Evolutionary conservation across 2,329 filamentous ascomycete genomes (phyloP).

Genomic region (Hypoxylon sp.): DNA sequence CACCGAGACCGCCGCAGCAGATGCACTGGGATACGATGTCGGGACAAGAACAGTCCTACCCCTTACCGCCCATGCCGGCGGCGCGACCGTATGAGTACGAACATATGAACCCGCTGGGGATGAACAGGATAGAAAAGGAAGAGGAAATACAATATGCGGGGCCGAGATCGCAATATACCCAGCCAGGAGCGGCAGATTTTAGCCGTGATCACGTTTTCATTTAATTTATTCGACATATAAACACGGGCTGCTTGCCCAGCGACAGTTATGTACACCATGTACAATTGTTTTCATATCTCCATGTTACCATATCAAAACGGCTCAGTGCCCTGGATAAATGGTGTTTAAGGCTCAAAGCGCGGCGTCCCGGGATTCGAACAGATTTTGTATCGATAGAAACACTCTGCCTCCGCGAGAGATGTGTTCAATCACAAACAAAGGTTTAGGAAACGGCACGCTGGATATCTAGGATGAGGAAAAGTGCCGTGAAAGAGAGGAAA

Average conservation of each 20-base stretch:
- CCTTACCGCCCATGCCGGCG: constrained; percentile 45
- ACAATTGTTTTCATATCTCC: constrained; percentile 13
- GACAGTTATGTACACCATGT: constrained; percentile 21
- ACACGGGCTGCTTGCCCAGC: constrained; percentile 4
- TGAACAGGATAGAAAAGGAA: constrained; percentile 65
- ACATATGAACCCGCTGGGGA: constrained; percentile 66
- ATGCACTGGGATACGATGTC: constrained; percentile 60
- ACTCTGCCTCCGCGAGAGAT: constrained; percentile 12
- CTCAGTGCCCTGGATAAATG: constrained; percentile 10
- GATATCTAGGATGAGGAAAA: constrained; percentile 17
- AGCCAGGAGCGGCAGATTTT: constrained; percentile 39
- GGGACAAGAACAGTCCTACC: constrained; percentile 53
- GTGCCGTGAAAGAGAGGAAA: constrained; percentile 4
- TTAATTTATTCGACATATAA: constrained; percentile 33
- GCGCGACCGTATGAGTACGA: constrained; percentile 50
- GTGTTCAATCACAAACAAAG: constrained; percentile 24
- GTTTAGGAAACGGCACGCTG: constrained; percentile 8
- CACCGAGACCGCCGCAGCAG: constrained; percentile 62
- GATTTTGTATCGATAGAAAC: constrained; percentile 38
- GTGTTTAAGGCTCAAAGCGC: constrained; percentile 36
- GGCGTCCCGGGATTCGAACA: constrained; percentile 40
- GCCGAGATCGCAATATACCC: constrained; percentile 41
- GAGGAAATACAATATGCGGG: constrained; percentile 39
- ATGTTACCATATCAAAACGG: constrained; percentile 25
- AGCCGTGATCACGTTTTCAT: constrained; percentile 47